phyloP scores from a whole-genome alignment of 352 stramenopile species.

The Globisporangium uncinulatum region DNA sequence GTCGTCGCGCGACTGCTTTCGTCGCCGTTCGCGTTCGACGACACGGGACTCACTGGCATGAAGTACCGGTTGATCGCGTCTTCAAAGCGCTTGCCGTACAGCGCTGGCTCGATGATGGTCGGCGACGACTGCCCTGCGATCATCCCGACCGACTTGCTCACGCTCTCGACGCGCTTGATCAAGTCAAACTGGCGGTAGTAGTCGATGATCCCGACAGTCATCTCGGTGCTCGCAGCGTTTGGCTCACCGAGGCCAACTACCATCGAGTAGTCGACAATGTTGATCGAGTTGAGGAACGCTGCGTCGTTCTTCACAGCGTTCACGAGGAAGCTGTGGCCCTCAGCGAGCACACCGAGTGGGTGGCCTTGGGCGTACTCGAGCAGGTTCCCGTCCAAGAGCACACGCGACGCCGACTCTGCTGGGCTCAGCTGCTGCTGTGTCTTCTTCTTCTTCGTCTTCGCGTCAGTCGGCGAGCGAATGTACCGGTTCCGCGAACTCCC shows the following conservation, averaged over 20 bases:
- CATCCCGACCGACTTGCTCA: constrained; percentile 98
- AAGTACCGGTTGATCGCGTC: constrained; percentile 96
- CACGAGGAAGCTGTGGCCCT: constrained; percentile 64
- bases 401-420: constrained; percentile 12
- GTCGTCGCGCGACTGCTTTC: neutral
- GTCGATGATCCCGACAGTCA: constrained; percentile 99
- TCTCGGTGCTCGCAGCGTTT: constrained; percentile 33
- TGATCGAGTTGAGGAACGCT: constrained; percentile 96
- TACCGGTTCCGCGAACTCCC: constrained; percentile 95
- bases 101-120: constrained; percentile 96
- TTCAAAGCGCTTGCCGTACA: constrained; percentile 95
- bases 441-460: constrained; percentile 18
- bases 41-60: constrained; percentile 92
- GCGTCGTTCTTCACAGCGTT: constrained; percentile 96
- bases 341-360: constrained; percentile 62
- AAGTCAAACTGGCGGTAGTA: constrained; percentile 99
- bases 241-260: constrained; percentile 86
- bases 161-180: constrained; percentile 98
- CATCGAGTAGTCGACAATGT: constrained; percentile 99
- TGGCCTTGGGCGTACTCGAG: constrained; percentile 75
- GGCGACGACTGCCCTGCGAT: constrained; percentile 96
- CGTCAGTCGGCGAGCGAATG: constrained; percentile 34
- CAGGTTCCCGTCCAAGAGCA: constrained; percentile 85
- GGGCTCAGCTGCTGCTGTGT: no score
- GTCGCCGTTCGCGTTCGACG: constrained; percentile 37